Percentiles rank a stretch among this genome's conserved stretches.
These are phyloP conservation scores for Teunomyces barrocoloradensis DNA, from an alignment of 805 yeast species.

Conservation along the genomic window DNA sequence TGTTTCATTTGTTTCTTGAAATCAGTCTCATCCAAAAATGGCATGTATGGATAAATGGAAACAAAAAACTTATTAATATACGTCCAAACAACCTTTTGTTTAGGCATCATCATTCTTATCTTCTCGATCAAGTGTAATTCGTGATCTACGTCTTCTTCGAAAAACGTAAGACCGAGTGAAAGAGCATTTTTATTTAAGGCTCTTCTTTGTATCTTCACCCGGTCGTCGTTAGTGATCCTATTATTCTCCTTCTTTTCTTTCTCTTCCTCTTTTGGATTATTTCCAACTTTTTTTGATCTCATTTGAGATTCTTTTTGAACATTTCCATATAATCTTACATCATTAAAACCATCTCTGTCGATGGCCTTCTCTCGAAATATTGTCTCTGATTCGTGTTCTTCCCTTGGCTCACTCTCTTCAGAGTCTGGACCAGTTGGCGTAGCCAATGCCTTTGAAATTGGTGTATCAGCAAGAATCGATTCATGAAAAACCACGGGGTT, in stretches of 20 bases:
- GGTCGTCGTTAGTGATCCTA: not conserved
- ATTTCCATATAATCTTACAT: constrained; percentile 17
- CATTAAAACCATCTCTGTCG: constrained; percentile 23
- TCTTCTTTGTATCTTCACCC: not conserved
- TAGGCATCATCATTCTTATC: constrained; percentile 16
- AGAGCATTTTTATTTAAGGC: constrained; percentile 28
- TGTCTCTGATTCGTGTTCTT: constrained; percentile 11
- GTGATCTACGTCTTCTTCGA: constrained; percentile 29
- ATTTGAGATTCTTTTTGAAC: not conserved
- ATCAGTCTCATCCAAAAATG: constrained; percentile 18
- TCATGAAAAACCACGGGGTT: not conserved
- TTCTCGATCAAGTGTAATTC: constrained; percentile 18
- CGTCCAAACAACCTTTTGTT: constrained; percentile 13
- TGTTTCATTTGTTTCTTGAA: constrained; percentile 15
- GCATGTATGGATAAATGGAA: constrained; percentile 18
- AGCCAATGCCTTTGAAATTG: not conserved
- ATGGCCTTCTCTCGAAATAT: constrained; percentile 23
- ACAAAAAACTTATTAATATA: constrained; percentile 16
- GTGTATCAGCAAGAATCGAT: not conserved
- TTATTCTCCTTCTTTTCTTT: not conserved
- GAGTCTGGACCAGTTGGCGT: not conserved
- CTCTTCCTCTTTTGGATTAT: not conserved
- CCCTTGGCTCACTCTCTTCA: not conserved
- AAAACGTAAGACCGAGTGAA: constrained; percentile 33
- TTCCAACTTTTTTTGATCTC: not conserved